Conservation (phyloP, 2,329 filamentous ascomycete genomes). For the Neocucurbitaria cava region DNA sequence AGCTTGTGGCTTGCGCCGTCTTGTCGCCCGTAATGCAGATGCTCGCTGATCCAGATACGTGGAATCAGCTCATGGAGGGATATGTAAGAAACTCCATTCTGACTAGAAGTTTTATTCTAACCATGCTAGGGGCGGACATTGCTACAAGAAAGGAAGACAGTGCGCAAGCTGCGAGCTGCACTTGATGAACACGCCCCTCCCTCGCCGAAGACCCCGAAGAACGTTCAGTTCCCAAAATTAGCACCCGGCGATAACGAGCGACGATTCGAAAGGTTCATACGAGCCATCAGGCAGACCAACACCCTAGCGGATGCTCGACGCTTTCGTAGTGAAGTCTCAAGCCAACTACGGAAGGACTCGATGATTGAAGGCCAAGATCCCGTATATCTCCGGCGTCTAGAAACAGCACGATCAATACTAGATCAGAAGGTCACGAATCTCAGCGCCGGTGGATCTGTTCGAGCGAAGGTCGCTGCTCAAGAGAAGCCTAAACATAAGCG, state of each 20-base stretch:
- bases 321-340: constrained; percentile 90
- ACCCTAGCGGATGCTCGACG: constrained; percentile 92
- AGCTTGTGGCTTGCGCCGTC: constrained; percentile 93
- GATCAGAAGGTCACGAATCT: constrained; percentile 89
- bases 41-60: constrained; percentile 90
- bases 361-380: constrained; percentile 80
- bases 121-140: constrained; percentile 71
- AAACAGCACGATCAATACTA: constrained; percentile 88
- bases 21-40: constrained; percentile 80
- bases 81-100: constrained; percentile 57
- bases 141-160: constrained; percentile 93
- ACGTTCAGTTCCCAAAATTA: constrained; percentile 79
- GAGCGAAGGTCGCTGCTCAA: constrained; percentile 50
- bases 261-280: constrained; percentile 92
- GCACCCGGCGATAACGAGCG: constrained; percentile 83
- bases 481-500: constrained; percentile 47
- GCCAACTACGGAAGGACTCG: constrained; percentile 86
- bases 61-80: constrained; percentile 95
- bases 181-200: constrained; percentile 92
- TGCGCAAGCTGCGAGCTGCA: constrained; percentile 87
- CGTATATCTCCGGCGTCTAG: constrained; percentile 84
- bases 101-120: constrained; percentile 17
- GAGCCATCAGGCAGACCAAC: constrained; percentile 84
- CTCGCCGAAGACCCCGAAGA: constrained; percentile 69
- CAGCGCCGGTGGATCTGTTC: constrained; percentile 67